Evolutionary conservation across 495 filamentous ascomycete species (phyloP).

Genomic region (Penicillium argentinense): DNA sequence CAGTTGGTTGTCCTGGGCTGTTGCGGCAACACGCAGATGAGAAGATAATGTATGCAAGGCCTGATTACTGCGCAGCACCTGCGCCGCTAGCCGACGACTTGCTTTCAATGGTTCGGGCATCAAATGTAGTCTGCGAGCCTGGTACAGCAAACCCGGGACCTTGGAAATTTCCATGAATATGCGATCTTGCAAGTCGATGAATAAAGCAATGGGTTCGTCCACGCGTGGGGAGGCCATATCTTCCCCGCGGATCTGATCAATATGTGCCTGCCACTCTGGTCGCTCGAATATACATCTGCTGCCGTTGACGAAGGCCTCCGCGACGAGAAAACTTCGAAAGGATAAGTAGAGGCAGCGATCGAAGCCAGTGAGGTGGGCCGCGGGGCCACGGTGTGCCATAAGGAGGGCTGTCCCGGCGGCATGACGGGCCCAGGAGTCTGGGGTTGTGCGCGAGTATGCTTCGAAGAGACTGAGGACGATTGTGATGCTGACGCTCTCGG

Average conservation of each 20-base stretch:
- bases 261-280: constrained; percentile 31
- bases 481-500: constrained; percentile 29
- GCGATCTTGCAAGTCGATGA: constrained; percentile 25
- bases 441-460: constrained; percentile 27
- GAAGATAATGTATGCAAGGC: constrained; percentile 7
- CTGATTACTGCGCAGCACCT: constrained; percentile 6
- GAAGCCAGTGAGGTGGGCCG: constrained; percentile 26
- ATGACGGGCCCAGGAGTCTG: constrained; percentile 31
- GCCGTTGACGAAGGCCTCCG: constrained; percentile 24
- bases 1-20: constrained; percentile 10
- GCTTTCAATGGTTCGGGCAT: neutral
- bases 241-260: constrained; percentile 22
- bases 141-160: constrained; percentile 19
- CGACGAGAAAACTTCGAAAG: constrained; percentile 30
- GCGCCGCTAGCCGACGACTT: neutral
- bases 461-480: constrained; percentile 32
- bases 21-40: constrained; percentile 14
- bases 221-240: constrained; percentile 19
- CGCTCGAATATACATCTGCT: constrained; percentile 24
- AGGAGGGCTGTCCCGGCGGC: constrained; percentile 30
- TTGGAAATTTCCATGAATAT: constrained; percentile 25
- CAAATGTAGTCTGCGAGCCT: constrained; percentile 9
- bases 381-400: constrained; percentile 30
- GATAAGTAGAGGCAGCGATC: constrained; percentile 28
- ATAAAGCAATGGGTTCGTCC: constrained; percentile 14